phyloP scores from a whole-genome alignment of 2,329 filamentous ascomycete genomes.

The Chlorencoelia australis region DNA sequence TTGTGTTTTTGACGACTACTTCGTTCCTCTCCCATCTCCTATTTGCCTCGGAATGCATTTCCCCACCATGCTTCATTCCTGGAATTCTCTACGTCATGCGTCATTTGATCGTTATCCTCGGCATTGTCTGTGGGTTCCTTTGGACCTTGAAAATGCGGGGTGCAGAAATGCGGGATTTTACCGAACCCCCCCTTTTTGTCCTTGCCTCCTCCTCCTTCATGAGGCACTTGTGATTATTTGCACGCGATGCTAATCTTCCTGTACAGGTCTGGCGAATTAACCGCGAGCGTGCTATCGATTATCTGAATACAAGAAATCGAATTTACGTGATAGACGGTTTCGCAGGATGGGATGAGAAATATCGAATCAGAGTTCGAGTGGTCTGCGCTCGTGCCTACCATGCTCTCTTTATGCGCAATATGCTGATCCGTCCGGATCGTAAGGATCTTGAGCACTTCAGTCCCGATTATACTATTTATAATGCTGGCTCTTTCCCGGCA shows the following conservation, averaged over 20 bases:
- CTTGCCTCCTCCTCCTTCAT: background rate
- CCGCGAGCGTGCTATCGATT: slow-evolving; percentile 96
- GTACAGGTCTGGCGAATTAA: slow-evolving; percentile 98
- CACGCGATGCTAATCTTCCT: slow-evolving; percentile 9
- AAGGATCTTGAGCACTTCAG: slow-evolving; percentile 97
- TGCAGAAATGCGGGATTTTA: slow-evolving; percentile 2
- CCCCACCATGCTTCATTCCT: background rate
- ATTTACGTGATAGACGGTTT: slow-evolving; percentile 98
- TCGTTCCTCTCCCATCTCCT: background rate
- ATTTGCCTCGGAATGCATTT: background rate
- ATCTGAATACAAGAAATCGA: slow-evolving; percentile 96
- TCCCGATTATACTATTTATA: slow-evolving; percentile 99
- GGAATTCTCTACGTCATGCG: slow-evolving; percentile 6
- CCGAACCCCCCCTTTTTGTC: background rate
- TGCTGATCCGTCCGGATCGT: slow-evolving; percentile 88
- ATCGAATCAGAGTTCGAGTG: slow-evolving; percentile 93
- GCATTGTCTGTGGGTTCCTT: slow-evolving; percentile 1
- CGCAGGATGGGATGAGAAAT: slow-evolving; percentile 97
- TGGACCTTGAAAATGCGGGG: slow-evolving; percentile 5
- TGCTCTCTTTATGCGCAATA: slow-evolving; percentile 99
- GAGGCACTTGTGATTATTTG: background rate
- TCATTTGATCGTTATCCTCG: slow-evolving; percentile 4
- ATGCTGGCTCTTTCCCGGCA: slow-evolving; percentile 94
- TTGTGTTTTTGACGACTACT: background rate
- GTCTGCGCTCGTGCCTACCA: slow-evolving; percentile 99